phyloP scores from a whole-genome alignment of 2,329 filamentous ascomycete genomes.

The Cladosporium sp. region DNA sequence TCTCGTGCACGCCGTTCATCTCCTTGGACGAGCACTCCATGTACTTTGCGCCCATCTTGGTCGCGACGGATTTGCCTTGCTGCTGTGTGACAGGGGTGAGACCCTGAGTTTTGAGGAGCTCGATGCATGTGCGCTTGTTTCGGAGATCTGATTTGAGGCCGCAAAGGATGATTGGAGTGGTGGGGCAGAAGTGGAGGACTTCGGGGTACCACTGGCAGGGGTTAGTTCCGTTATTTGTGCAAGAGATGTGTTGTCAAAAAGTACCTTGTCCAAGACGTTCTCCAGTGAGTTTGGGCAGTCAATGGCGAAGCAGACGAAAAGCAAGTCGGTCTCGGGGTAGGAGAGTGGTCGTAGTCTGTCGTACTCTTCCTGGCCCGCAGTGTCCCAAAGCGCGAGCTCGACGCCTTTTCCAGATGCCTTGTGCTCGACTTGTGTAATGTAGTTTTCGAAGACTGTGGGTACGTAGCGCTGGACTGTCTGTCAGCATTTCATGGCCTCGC shows the following conservation, averaged over 20 bases:
- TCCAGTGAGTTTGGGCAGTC: slow-evolving; percentile 98
- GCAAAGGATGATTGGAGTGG: slow-evolving; percentile 91
- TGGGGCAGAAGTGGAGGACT: slow-evolving; percentile 97
- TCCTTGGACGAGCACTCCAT: slow-evolving; percentile 99
- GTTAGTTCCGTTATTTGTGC: slow-evolving; percentile 17
- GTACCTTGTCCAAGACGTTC: slow-evolving; percentile 98
- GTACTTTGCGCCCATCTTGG: slow-evolving; percentile 92
- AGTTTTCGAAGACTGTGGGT: slow-evolving; percentile 98
- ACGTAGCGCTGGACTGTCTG: slow-evolving; percentile 82
- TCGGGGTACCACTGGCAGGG: slow-evolving; percentile 88
- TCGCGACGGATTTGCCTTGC: slow-evolving; percentile 82
- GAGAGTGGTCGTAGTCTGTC: slow-evolving; percentile 92
- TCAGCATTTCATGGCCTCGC: slow-evolving; percentile 21
- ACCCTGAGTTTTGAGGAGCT: slow-evolving; percentile 97
- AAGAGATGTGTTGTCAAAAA: slow-evolving; percentile 24
- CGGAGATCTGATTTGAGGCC: slow-evolving; percentile 97
- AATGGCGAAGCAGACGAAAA: slow-evolving; percentile 99
- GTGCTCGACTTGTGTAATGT: slow-evolving; percentile 96
- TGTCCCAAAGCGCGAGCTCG: slow-evolving; percentile 97
- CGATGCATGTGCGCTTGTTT: slow-evolving; percentile 93
- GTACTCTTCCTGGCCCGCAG: slow-evolving; percentile 97
- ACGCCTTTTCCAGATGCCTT: slow-evolving; percentile 86
- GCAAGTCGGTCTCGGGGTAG: slow-evolving; percentile 95
- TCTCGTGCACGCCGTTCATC: slow-evolving; percentile 92
- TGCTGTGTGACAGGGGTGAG: slow-evolving; percentile 91